Percentiles rank a stretch among this genome's conserved stretches.
Evolutionary conservation across 108 stramenopile genomes (phyloP).

Genomic region (Pseudonitzschia delicatissima): DNA sequence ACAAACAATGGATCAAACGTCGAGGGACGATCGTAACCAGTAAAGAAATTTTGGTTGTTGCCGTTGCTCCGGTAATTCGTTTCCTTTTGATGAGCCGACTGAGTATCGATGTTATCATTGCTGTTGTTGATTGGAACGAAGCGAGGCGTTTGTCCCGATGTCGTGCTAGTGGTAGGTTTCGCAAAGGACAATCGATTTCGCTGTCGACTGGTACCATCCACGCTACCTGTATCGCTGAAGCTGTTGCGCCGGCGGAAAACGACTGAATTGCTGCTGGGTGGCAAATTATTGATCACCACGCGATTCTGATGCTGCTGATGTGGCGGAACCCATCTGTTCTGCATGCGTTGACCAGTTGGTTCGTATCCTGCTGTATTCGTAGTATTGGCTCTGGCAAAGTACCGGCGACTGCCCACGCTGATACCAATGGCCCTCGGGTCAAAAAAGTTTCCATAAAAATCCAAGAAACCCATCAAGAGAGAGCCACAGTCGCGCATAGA

Average conservation of each 20-base stretch:
- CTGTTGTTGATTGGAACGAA: slow-evolving; percentile 41
- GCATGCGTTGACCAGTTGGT: slow-evolving; percentile 13
- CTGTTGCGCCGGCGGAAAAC: slow-evolving; percentile 50
- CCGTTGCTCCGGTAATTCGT: not conserved
- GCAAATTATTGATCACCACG: slow-evolving; percentile 13
- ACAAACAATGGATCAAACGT: slow-evolving; percentile 92
- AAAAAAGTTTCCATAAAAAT: slow-evolving; percentile 92
- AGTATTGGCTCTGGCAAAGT: slow-evolving; percentile 61
- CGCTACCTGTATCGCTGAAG: slow-evolving; percentile 38
- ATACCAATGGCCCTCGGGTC: slow-evolving; percentile 89
- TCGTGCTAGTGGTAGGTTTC: not conserved
- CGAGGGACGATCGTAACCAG: slow-evolving; percentile 35
- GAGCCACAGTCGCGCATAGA: slow-evolving; percentile 83
- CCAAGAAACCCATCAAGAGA: slow-evolving; percentile 89
- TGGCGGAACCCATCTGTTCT: slow-evolving; percentile 9
- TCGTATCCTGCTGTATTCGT: slow-evolving; percentile 13
- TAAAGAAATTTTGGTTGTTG: not conserved
- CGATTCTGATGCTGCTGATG: slow-evolving; percentile 9
- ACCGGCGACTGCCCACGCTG: slow-evolving; percentile 63
- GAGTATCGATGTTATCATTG: slow-evolving; percentile 61
- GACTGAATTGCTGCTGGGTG: not conserved
- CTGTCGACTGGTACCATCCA: slow-evolving; percentile 23
- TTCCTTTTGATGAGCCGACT: not conserved
- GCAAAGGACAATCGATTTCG: not conserved
- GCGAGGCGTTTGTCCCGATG: not conserved